Evolutionary conservation across 2,329 filamentous ascomycete genomes (phyloP), one percentile per base, ranked within the genome.

Genomic region (Botrytis galanthina): DNA sequence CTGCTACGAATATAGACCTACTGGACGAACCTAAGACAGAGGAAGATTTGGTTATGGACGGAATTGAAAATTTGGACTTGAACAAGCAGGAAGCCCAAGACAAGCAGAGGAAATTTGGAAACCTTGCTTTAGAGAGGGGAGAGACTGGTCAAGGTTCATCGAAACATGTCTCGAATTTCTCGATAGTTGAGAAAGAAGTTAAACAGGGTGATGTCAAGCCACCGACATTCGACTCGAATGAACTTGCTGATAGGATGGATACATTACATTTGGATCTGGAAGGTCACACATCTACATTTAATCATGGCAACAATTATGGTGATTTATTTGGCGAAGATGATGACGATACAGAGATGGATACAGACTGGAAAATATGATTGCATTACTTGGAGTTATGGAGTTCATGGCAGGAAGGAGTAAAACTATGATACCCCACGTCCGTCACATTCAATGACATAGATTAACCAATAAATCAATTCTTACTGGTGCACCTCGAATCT

Each of bases 1-100:
- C 44, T 39, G 68, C 67, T 10, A 81, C 69, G 42, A 75, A 85
- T 61, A 88, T 94, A 75, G 86, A 91, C 51, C 80, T 94, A 51
- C 82, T 92, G 1, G 90, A 93, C 71, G 93, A 97, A 81, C 88
- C 88, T 66, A 86, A 85, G 78, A 83, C 85, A 63, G 84, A 80
- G 12, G 81, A 84, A n/a, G 74, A 76, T 73, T 64, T 60, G 14
- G 61, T 78, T 29, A 74, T 78, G 37, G 75, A 79, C 39, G 75
- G 74, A 5, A 60, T 79, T 35, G 82, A 82, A 1, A 81, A 83
- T 42, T 75, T 87, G 61, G 84, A 84, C 76, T 79, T 88, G 10
- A 82, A 85, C 57, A 83, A 85, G 57, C 81, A 85, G 73, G 81
- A 82, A 32, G 83, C 83, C 46, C 80, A 81, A 35, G 66, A 70